phyloP scores from a whole-genome alignment of 177 flowering plant species.

The Vitis hybrid region DNA sequence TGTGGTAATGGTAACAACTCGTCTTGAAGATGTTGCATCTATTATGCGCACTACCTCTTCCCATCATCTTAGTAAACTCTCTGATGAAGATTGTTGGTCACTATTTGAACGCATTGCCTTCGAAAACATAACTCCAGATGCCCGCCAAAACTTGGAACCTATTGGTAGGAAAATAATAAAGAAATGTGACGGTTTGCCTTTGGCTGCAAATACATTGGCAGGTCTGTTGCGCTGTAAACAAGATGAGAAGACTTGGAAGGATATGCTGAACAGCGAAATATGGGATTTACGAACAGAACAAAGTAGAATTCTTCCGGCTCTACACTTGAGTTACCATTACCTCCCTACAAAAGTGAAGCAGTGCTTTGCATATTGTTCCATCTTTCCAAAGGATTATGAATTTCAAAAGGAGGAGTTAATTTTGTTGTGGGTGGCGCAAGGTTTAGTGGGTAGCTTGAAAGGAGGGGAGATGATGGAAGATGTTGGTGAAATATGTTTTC shows the following conservation, averaged over 20 bases:
- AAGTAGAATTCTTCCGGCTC: no score
- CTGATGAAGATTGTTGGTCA: no score
- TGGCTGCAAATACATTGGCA: conserved; percentile 38
- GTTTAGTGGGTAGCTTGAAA: conserved; percentile 10
- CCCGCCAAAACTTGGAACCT: conserved; percentile 2
- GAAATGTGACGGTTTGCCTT: conserved; percentile 47
- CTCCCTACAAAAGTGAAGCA: conserved; percentile 18
- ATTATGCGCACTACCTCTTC: no score
- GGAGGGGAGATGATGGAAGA: conserved; percentile 22
- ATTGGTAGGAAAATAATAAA: conserved; percentile 27
- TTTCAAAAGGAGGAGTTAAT: conserved; percentile 20
- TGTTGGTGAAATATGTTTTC: conserved; percentile 26
- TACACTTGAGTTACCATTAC: no score
- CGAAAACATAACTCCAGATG: neutral
- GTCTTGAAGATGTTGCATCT: no score
- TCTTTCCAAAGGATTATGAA: conserved; percentile 34
- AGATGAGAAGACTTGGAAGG: conserved; percentile 16
- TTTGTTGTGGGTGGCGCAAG: conserved; percentile 42
- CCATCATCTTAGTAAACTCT: no score
- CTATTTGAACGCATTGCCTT: conserved; percentile 6
- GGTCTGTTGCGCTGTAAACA: conserved; percentile 18
- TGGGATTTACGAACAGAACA: no score
- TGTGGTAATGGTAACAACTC: no score
- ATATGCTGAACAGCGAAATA: neutral
- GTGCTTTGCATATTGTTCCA: conserved; percentile 38